Percentiles rank a stretch among this genome's conserved stretches.
These are phyloP conservation scores for Globisporangium radiosum DNA, from an alignment of 352 stramenopile species.

Conservation along the genomic window DNA sequence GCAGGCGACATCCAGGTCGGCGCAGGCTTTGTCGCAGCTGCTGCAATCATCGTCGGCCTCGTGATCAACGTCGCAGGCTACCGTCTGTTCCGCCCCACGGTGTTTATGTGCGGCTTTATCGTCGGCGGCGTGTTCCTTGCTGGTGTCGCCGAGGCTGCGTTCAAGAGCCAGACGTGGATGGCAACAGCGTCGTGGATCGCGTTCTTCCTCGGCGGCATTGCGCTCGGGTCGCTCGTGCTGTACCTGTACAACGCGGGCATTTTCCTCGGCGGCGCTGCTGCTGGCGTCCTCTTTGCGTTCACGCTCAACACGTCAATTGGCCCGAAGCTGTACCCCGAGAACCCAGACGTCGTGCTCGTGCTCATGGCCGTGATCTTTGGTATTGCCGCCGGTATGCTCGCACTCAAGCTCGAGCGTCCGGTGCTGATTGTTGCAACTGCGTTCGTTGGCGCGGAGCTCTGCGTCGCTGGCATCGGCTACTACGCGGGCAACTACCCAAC, in stretches of 20 bases:
- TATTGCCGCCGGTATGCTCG: constrained; percentile 27
- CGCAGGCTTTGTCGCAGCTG: constrained; percentile 25
- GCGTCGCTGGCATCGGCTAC: constrained; percentile 44
- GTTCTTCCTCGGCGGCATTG: constrained; percentile 32
- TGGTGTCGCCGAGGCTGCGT: constrained; percentile 26
- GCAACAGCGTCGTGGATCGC: constrained; percentile 41
- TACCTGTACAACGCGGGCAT: constrained; percentile 43
- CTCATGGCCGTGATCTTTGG: constrained; percentile 36
- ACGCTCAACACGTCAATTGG: constrained; percentile 42
- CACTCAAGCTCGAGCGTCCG: constrained; percentile 43
- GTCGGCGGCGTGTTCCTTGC: constrained; percentile 33
- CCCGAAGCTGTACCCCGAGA: constrained; percentile 24
- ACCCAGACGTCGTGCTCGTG: constrained; percentile 40
- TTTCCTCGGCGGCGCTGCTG: constrained; percentile 33
- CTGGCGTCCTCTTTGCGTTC: constrained; percentile 36
- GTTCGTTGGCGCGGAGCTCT: constrained; percentile 36
- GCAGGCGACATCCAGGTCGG: constrained; percentile 23
- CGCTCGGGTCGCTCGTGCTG: constrained; percentile 25
- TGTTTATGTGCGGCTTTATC: constrained; percentile 41
- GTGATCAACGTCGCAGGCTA: constrained; percentile 32
- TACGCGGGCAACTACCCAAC: constrained; percentile 53
- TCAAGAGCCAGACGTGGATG: constrained; percentile 25
- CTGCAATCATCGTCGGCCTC: constrained; percentile 24
- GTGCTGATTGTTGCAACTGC: constrained; percentile 47
- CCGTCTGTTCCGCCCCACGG: constrained; percentile 26